phyloP scores from a whole-genome alignment of 2,329 filamentous ascomycete species.

The Colletotrichum agaves region DNA sequence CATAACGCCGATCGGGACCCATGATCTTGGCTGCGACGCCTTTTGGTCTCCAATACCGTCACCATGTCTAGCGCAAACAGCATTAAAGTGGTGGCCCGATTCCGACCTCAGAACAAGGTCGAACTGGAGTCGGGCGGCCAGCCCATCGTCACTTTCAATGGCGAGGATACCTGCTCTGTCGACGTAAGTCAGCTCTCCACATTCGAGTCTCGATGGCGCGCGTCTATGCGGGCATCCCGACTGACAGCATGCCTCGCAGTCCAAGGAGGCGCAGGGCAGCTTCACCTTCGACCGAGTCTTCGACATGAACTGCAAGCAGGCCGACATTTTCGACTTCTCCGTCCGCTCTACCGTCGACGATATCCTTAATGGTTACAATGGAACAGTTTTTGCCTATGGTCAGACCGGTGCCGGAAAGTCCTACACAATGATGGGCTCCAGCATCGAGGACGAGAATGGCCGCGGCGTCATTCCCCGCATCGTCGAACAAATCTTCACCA shows the following conservation, averaged over 20 bases:
- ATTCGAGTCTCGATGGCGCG: neutral
- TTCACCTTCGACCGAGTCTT: constrained; percentile 99
- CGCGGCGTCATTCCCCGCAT: constrained; percentile 97
- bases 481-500: constrained; percentile 96
- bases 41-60: constrained; percentile 42
- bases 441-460: constrained; percentile 88
- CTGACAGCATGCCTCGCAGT: constrained; percentile 60
- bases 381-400: constrained; percentile 97
- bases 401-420: constrained; percentile 99
- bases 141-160: constrained; percentile 89
- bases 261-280: constrained; percentile 81
- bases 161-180: constrained; percentile 87
- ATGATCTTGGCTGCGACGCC: constrained; percentile 33
- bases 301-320: constrained; percentile 89
- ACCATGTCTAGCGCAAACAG: constrained; percentile 70
- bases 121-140: constrained; percentile 91
- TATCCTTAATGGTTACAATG: constrained; percentile 98
- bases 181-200: constrained; percentile 69
- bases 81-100: constrained; percentile 94
- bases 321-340: constrained; percentile 97
- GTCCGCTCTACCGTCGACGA: constrained; percentile 97
- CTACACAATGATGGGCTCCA: constrained; percentile 98
- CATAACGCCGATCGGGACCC: constrained; percentile 22
- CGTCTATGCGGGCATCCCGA: constrained; percentile 7
- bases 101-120: constrained; percentile 95